Base-by-base conservation (phyloP, 1,284 basidiomycete genomes). In the Cronartium quercuum region DNA sequence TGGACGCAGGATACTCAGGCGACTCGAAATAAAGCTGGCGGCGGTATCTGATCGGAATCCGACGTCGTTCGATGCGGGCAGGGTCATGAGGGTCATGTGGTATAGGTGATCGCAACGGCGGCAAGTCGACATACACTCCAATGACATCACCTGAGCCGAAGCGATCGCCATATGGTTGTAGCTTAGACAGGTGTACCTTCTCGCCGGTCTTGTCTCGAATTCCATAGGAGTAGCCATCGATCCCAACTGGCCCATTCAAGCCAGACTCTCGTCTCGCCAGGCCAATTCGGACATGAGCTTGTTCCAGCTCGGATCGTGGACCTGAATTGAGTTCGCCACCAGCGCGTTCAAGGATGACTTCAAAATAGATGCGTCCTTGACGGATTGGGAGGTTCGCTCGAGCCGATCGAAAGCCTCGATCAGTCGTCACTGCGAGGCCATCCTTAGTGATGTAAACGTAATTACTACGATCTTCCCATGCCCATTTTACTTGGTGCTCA, bases 11-110 rank as follows among this genome's bases (percentile, higher is more conserved):
- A 81, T 97, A 98, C 82, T 98, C 95, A 78, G 93, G 85, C 77
- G 89, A 89, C 83, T 99, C 96, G 81, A 97, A 98, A 81, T 96
- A 95, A 77, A 92, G 89, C 82, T 95, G 92, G n/a, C 91, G 91
- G 82, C 94, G 94, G 84, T 93, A 92, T 75, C 92, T 90, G 80
- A 99, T 95, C 1, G 94, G 88, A 70, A 94, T 90, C 66, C 94
- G 89, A 81, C 92, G 90, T 68, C 94, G 88, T 78, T 89, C 87
- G 76, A 94, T 83, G 78, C 88, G 88, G 0, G 89, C 89, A 6
- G 83, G 83, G 67, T 82, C 80, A 6, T 77, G 74, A 0, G 89
- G 87, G 80, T 95, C 91, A 79, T 87, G 82, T 2, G 85, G 84
- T 78, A 90, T 88, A 6, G 87, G 85, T 77, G 84, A 81, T 42